phyloP scores from a whole-genome alignment of 2,329 filamentous ascomycete species.

The Phialocephala subalpina region DNA sequence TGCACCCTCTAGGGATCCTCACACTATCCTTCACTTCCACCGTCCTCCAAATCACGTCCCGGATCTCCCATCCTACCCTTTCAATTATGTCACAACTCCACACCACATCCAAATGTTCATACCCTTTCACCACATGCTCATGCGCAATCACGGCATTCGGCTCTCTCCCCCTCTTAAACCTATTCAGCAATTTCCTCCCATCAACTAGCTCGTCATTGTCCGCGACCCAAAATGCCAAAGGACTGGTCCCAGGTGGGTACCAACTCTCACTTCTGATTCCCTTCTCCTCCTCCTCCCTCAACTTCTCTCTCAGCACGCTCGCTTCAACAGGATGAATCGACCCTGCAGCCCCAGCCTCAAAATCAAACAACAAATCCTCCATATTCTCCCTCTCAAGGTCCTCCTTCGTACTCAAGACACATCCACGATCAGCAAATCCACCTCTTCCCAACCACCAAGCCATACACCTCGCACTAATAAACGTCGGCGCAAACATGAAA shows the following conservation, averaged over 20 bases:
- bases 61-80: constrained; percentile 13
- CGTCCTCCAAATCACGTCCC: constrained; percentile 11
- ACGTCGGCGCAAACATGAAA: constrained; percentile 92
- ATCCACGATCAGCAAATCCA: constrained; percentile 85
- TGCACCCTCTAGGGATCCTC: constrained; percentile 14
- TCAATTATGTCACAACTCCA: constrained; percentile 18
- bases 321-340: background rate
- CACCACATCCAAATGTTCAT: constrained; percentile 18
- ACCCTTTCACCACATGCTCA: constrained; percentile 10
- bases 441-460: constrained; percentile 92
- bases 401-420: constrained; percentile 82
- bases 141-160: constrained; percentile 4
- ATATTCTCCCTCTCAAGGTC: constrained; percentile 68
- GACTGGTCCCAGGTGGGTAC: constrained; percentile 8
- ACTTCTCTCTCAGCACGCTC: background rate
- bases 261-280: background rate
- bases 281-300: constrained; percentile 3
- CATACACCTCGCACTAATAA: constrained; percentile 89
- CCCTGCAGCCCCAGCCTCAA: background rate
- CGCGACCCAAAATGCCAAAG: constrained; percentile 22
- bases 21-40: constrained; percentile 6
- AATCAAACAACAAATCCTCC: constrained; percentile 45
- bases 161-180: constrained; percentile 19
- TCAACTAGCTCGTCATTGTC: constrained; percentile 14
- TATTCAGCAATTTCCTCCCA: constrained; percentile 16